Evolutionary conservation across 1,284 basidiomycete species (phyloP).

Genomic region (Exobasidium cylindrosporum): DNA sequence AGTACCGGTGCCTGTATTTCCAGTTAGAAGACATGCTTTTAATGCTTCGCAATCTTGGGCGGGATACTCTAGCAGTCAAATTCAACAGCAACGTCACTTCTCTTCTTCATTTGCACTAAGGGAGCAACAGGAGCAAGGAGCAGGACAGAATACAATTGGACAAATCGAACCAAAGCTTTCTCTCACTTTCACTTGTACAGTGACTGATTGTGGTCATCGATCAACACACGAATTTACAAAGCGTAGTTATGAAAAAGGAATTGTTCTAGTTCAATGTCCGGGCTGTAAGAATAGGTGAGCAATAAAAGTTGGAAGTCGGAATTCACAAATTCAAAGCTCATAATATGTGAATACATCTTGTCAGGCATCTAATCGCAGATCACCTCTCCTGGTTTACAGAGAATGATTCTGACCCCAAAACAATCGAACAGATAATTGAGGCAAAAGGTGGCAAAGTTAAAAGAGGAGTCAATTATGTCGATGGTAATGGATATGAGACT

Average conservation of each 20-base stretch:
- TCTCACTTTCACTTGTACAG: constrained; percentile 50
- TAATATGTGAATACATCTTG: neutral
- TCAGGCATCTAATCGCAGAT: constrained; percentile 50
- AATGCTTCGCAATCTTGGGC: too few species aligned
- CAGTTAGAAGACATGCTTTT: too few species aligned
- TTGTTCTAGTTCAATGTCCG: constrained; percentile 89
- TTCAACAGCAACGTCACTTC: neutral
- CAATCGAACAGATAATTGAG: constrained; percentile 50
- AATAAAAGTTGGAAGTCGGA: neutral
- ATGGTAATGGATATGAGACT: constrained; percentile 38
- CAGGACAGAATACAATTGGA: constrained; percentile 13
- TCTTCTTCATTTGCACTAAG: neutral
- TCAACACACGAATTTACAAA: constrained; percentile 85
- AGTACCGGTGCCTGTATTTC: too few species aligned
- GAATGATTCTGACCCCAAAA: constrained; percentile 38
- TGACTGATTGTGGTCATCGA: constrained; percentile 68
- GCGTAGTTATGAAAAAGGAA: constrained; percentile 77
- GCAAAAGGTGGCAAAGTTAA: constrained; percentile 45
- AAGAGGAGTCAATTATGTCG: constrained; percentile 32
- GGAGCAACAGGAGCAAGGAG: constrained; percentile 5
- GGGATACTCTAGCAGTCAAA: too few species aligned
- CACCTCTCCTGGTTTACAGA: constrained; percentile 53
- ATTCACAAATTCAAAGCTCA: neutral
- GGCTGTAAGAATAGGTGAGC: constrained; percentile 71
- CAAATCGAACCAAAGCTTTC: constrained; percentile 42